Evolutionary conservation across 192 early-diverging fungal genomes (phyloP), one percentile per base, ranked within the genome.

Genomic region (Coemansia brasiliensis): DNA sequence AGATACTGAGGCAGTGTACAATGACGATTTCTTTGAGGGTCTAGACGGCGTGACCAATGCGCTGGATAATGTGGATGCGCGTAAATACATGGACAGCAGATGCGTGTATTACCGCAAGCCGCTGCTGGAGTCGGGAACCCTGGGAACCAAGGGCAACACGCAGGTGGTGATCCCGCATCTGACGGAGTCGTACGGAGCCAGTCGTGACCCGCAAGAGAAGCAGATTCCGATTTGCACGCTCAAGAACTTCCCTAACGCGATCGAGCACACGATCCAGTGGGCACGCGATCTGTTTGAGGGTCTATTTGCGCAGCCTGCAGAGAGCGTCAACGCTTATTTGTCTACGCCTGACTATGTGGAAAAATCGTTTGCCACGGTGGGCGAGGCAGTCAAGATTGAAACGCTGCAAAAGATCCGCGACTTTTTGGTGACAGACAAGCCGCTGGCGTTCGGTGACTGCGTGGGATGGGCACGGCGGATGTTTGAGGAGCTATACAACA

Each of bases 131-230:
- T 96, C 94, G 25, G 97, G 97, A 20, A 99, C 97, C 2, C 83
- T 99, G 12, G 97, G 97, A 20, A 99, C 97, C 51, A 99, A 99
- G 83, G 97, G 97, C 57, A 99, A 99, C 83, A 96, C 94, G 9
- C 97, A 99, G 80, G 94, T 98, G 13, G 88, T 99, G 13, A 74
- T 99, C 69, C 97, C 97, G 13, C 85, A 84, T 74, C 67, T 98
- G 59, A 99, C 97, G 5, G 97, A 99, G 82, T 95, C 95, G 8
- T 99, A 99, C 82, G 93, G 93, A 3, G 97, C 94, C 17, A 98
- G 95, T 37, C 91, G 92, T 59, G 97, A 99, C 71, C 97, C 97
- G 0, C 93, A 93, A 39, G 97, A 99, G 74, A 98, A 94, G 83
- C 88, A 90, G 25, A 94, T 92, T 45, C 92, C 92, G 39, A 87